Evolutionary conservation across 768 basidiomycete species (phyloP).

Genomic region (Lactarius hengduanensis): DNA sequence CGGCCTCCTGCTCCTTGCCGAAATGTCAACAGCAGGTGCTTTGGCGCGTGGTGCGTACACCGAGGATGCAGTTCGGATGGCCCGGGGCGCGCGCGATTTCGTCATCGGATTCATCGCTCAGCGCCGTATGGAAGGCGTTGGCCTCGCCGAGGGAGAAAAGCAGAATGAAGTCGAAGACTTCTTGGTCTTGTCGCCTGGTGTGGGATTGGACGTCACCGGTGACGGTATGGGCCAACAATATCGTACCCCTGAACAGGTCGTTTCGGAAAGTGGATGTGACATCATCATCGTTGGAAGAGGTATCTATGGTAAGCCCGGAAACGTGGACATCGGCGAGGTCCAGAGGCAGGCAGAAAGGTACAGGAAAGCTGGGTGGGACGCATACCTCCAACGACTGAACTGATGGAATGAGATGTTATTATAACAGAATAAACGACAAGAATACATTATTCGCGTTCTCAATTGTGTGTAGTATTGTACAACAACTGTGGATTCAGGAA

Average conservation of each 20-base stretch:
- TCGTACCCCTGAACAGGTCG: slow-evolving; percentile 87
- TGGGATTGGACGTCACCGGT: slow-evolving; percentile 74
- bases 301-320: slow-evolving; percentile 68
- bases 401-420: not conserved
- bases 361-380: slow-evolving; percentile 83
- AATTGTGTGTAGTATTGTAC: not conserved
- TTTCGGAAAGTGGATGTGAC: slow-evolving; percentile 82
- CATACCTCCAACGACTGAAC: slow-evolving; percentile 57
- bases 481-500: not conserved
- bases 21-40: slow-evolving; percentile 92
- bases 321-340: slow-evolving; percentile 48
- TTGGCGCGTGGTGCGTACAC: slow-evolving; percentile 86
- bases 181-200: slow-evolving; percentile 88
- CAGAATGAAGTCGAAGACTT: slow-evolving; percentile 60
- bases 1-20: slow-evolving; percentile 87
- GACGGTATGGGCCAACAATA: slow-evolving; percentile 50
- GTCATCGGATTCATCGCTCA: slow-evolving; percentile 98
- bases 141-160: slow-evolving; percentile 34
- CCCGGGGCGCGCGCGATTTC: slow-evolving; percentile 75
- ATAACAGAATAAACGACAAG: not conserved
- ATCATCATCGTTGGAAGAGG: slow-evolving; percentile 97
- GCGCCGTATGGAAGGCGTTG: slow-evolving; percentile 72
- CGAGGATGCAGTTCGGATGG: slow-evolving; percentile 82
- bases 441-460: slow-evolving; percentile 5
- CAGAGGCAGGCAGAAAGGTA: slow-evolving; percentile 81